Evolutionary conservation across 495 filamentous ascomycete genomes (phyloP).

Genomic region (Aspergillus asperescens): DNA sequence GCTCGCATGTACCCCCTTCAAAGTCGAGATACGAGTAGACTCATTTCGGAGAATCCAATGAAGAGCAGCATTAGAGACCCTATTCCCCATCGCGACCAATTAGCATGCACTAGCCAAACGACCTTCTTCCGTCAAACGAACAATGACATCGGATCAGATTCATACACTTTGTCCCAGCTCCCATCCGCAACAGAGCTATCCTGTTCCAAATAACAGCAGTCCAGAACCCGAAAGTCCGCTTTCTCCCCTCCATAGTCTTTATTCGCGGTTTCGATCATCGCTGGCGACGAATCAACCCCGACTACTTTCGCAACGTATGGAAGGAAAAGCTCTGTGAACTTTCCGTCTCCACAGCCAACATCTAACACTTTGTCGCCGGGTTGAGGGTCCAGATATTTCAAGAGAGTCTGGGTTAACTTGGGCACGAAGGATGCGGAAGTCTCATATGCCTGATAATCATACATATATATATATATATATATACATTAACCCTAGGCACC

Average conservation of each 20-base stretch:
- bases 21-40: conserved; percentile 27
- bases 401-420: conserved; percentile 58
- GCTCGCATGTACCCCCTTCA: conserved; percentile 43
- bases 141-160: not conserved
- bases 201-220: conserved; percentile 42
- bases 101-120: not conserved
- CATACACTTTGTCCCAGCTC: conserved; percentile 51
- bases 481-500: too few relatives aligned
- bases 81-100: conserved; percentile 3
- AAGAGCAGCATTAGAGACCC: conserved; percentile 68
- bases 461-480: too few relatives aligned
- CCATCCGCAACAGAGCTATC: conserved; percentile 29
- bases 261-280: conserved; percentile 58
- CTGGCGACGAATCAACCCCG: conserved; percentile 59
- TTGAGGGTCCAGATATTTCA: conserved; percentile 58
- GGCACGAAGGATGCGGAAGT: conserved; percentile 68
- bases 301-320: conserved; percentile 44
- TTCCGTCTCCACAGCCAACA: conserved; percentile 70
- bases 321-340: conserved; percentile 55
- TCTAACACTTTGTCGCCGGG: conserved; percentile 60
- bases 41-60: conserved; percentile 66
- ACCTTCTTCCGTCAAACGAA: not conserved
- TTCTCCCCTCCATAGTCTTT: conserved; percentile 28
- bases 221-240: conserved; percentile 37
- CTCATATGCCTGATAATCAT: conserved; percentile 51